Evolutionary conservation across 371 early-diverging fungal genomes (phyloP).

Genomic region (Choanephora cucurbitarum): DNA sequence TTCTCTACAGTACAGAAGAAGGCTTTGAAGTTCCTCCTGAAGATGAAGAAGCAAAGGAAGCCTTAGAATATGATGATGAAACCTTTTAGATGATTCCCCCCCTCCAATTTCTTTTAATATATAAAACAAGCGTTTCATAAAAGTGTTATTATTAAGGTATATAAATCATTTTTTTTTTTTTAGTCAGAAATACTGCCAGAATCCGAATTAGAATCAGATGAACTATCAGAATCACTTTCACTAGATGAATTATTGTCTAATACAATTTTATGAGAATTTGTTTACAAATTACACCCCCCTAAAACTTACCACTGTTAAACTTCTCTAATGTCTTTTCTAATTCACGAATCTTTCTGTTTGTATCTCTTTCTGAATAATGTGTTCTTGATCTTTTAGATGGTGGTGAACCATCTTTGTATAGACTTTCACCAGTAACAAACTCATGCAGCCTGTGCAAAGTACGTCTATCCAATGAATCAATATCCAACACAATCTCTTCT

Average conservation of each 20-base stretch:
- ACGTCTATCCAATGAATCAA: slow-evolving; percentile 83
- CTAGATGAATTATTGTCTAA: slow-evolving; percentile 54
- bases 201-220: slow-evolving; percentile 73
- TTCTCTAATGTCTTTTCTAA: slow-evolving; percentile 69
- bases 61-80: slow-evolving; percentile 22
- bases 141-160: slow-evolving; percentile 15
- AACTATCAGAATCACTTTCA: slow-evolving; percentile 58
- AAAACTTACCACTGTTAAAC: slow-evolving; percentile 42
- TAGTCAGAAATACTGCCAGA: slow-evolving; percentile 79
- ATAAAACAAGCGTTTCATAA: too few species aligned
- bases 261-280: slow-evolving; percentile 1
- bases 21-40: slow-evolving; percentile 53
- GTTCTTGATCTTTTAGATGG: slow-evolving; percentile 44
- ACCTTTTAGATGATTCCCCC: slow-evolving; percentile 18
- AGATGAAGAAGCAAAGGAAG: slow-evolving; percentile 28
- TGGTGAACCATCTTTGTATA: slow-evolving; percentile 21
- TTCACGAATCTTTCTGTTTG: slow-evolving; percentile 61
- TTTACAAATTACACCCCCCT: neutral
- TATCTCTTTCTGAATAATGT: slow-evolving; percentile 53
- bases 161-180: slow-evolving; percentile 12
- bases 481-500: slow-evolving; percentile 95
- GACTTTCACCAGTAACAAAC: slow-evolving; percentile 71
- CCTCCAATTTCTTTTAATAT: too few species aligned
- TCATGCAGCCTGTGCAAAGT: slow-evolving; percentile 86
- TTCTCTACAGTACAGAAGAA: slow-evolving; percentile 87